phyloP scores from a whole-genome alignment of 2,329 filamentous ascomycete species.

The Pyrenochaeta sp. region DNA sequence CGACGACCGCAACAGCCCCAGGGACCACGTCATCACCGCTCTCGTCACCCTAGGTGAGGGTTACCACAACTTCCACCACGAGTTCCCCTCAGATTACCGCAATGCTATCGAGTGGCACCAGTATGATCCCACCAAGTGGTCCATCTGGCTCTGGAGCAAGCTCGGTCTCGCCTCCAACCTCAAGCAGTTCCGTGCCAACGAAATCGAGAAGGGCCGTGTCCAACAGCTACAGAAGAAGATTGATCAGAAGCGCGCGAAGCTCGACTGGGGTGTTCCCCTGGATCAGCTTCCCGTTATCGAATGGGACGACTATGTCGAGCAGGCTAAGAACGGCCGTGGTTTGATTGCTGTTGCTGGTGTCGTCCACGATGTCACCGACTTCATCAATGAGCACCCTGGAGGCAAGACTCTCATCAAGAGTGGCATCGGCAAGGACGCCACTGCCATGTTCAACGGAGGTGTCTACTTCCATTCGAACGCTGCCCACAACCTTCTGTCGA shows the following conservation, averaged over 20 bases:
- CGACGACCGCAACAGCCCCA: slow-evolving; percentile 54
- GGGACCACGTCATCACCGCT: slow-evolving; percentile 53
- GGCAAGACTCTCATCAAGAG: slow-evolving; percentile 53
- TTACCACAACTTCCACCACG: slow-evolving; percentile 57
- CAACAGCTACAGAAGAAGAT: slow-evolving; percentile 56
- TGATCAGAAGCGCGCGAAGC: slow-evolving; percentile 52
- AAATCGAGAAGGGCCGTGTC: slow-evolving; percentile 54
- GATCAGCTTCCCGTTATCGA: slow-evolving; percentile 54
- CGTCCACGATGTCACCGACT: slow-evolving; percentile 53
- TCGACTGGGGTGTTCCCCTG: slow-evolving; percentile 54
- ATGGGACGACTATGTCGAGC: slow-evolving; percentile 55
- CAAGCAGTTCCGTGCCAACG: slow-evolving; percentile 55
- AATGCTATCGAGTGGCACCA: slow-evolving; percentile 53
- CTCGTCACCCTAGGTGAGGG: slow-evolving; percentile 54
- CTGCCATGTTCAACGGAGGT: slow-evolving; percentile 55
- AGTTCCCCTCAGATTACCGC: slow-evolving; percentile 55
- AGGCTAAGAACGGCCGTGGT: slow-evolving; percentile 51
- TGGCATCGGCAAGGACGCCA: slow-evolving; percentile 53
- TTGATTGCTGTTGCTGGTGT: slow-evolving; percentile 52
- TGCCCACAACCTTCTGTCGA: slow-evolving; percentile 53
- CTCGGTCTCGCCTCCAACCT: slow-evolving; percentile 53
- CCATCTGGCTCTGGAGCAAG: slow-evolving; percentile 53
- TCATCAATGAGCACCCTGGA: slow-evolving; percentile 54
- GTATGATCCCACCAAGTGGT: slow-evolving; percentile 56
- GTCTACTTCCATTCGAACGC: slow-evolving; percentile 53